Base-by-base conservation (phyloP, 2,329 filamentous ascomycete genomes). In the Aplosporella prunicola region DNA sequence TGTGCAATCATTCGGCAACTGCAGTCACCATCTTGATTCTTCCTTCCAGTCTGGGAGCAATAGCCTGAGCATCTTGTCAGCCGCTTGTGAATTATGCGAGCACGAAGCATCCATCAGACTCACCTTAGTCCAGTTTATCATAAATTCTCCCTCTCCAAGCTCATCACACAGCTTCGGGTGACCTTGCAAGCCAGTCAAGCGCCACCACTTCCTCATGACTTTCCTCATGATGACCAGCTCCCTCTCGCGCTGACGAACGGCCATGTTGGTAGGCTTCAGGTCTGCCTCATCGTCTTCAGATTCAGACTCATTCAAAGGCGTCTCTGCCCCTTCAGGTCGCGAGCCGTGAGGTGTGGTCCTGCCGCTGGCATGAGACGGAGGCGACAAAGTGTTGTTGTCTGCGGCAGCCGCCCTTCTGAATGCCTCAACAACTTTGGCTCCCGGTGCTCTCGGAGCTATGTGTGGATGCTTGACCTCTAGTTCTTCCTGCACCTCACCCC, bases 31-130 rank as follows among this genome's bases (percentile, higher is more conserved):
- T 30, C 41, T 47, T 60, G 40, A 93, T 93, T 32, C 86, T 72
- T 1, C 84, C 85, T 55, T 93, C 86, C 7, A 89, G 43, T 40
- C 72, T 71, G 1, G 87, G 87, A 39, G 80, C 76, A 56, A 93
- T 88, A 2, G 83, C 80, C 29, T 40, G 17, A 13, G 5, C 22
- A 4, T 15, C 4, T 11, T 9, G 11, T 40, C n/a, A 40, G 30
- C 27, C 9, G 8, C 9, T n/a, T 30, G 9, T 30, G 14, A 8
- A 9, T 9, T 14, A 8, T 16, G 3, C 13, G 5, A 5, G 2
- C 20, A 10, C 14, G 17, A 17, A 20, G 4, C 14, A 35, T 17
- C 5, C 7, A 20, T 27, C 18, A 15, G 17, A 32, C 35, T 31
- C 14, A 38, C 40, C 45, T 74, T 76, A 7, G 84, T 89, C 85